Base-by-base conservation (phyloP, 2,329 filamentous ascomycete genomes). In the Xylaria sp. region DNA sequence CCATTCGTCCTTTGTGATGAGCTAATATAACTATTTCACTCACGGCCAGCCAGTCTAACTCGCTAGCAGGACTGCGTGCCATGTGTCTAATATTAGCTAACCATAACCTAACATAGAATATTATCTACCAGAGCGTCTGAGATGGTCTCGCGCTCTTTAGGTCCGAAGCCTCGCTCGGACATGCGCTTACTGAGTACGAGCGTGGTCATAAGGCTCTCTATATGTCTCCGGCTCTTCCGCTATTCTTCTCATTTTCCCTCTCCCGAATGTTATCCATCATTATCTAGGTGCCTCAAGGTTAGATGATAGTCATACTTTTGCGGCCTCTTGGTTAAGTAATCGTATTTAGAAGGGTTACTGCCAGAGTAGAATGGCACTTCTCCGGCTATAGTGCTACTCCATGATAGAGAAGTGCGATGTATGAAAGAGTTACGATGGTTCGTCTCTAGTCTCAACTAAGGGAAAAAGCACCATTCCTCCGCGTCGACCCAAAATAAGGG, bases 121-220 rank as follows among this genome's bases (percentile, higher is more conserved):
- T 44, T n/a, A 54, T 44, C 51, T 47, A 47, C 27, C 12, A 44
- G 37, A 29, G 37, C 29, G 16, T 27, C 51, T 10, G 37, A 25
- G 40, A 48, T 37, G n/a, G 37, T 21, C 23, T n/a, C 13, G n/a
- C 3, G 12, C n/a, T 35, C 29, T 62, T 18, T 21, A 5, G 9
- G 5, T 18, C 44, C 40, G 16, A 5, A 32, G 44, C 9, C 32
- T 44, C 35, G 32, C 63, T 61, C 32, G n/a, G n/a, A n/a, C n/a
- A n/a, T n/a, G n/a, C n/a, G 40, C 40, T n/a, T 59, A 61, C 37
- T 35, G 32, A 35, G 32, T 55, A 50, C 32, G 9, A 50, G 27
- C 2, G 16, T 32, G 18, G 27, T 62, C 66, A 59, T 44, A 51
- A 25, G 44, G 27, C 29, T 18, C 23, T 51, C 48, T 27, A 54